Base-by-base conservation (phyloP, 805 yeast genomes). In the Candida schatavii region DNA sequence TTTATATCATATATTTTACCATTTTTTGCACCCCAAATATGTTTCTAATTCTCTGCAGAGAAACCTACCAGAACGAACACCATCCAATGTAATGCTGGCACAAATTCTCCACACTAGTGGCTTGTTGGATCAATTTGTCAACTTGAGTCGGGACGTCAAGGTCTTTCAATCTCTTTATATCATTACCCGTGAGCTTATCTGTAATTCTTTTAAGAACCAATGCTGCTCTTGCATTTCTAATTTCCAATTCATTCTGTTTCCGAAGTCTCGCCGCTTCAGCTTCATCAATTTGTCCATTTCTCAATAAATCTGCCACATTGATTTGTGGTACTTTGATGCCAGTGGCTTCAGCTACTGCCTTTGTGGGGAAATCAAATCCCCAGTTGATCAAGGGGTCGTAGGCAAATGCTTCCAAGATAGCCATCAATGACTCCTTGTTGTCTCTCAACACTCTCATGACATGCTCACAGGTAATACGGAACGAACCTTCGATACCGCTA, bases 81-180 rank as follows among this genome's bases (percentile, higher is more conserved):
- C 99, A 93, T 15, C 99, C 99, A 47, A 93, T 85, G 59, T 87
- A 93, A 64, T 91, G 99, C 64, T 89, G 97, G 56, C 98, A 93
- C 42, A 93, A 67, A 54, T 93, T 93, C 59, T 93, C 98, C 23
- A 91, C 95, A 37, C 95, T 85, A 0, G 98, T 93, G 2, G 99
- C 98, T 59, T 93, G 97, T 54, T 87, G 95, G 39, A 93, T 93
- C 58, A 93, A 70, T 58, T 83, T 84, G 53, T 93, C 98, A 29
- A 93, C 98, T 62, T 93, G 99, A 2, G 85, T 80, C 1, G 95
- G 84, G 29, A 90, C 89, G 51, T 81, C 83, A 46, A 95, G 68
- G 30, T 84, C 89, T 35, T 73, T 71, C 45, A 72, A 72, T 38
- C 88, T 74, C 55, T 80, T 80, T 61, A 93, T 88, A 62, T 93